A percentile compares a stretch with the other conserved stretches of the same genome.
Evolutionary conservation across 371 early-diverging fungal genomes (phyloP).

Genomic region (Mortierella sp.): DNA sequence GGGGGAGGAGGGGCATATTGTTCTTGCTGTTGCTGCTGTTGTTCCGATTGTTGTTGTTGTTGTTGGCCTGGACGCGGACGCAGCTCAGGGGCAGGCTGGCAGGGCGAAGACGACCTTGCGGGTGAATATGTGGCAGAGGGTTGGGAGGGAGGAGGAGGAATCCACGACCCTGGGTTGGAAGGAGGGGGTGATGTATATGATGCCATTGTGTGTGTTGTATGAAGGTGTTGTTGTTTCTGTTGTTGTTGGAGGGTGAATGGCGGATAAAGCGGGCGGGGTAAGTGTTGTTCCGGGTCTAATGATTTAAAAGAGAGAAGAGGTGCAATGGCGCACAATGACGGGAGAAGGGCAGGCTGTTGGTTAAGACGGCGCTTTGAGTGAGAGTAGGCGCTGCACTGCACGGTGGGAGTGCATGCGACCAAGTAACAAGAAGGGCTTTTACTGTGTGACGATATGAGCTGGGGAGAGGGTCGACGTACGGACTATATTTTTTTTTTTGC

Average conservation of each 20-base stretch:
- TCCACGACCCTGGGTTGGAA: slow-evolving; percentile 10
- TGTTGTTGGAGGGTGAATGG: background rate
- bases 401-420: background rate
- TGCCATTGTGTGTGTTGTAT: background rate
- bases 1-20: slow-evolving; percentile 19
- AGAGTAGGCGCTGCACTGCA: background rate
- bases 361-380: background rate
- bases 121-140: slow-evolving; percentile 13
- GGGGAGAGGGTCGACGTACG: background rate
- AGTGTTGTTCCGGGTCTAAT: slow-evolving; percentile 15
- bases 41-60: background rate
- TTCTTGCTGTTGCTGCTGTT: background rate
- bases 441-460: background rate
- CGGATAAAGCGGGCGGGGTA: slow-evolving; percentile 1
- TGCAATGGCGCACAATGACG: slow-evolving; percentile 1
- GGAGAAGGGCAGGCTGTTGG: background rate
- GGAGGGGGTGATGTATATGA: background rate
- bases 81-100: background rate
- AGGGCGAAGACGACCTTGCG: slow-evolving; percentile 9
- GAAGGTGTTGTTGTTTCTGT: background rate
- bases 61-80: slow-evolving; percentile 4
- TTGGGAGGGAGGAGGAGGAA: background rate
- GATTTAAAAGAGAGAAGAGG: background rate
- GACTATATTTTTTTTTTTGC: background rate
- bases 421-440: background rate